Evolutionary conservation across 2,329 filamentous ascomycete species (phyloP).

Genomic region (Clonostachys rosea): DNA sequence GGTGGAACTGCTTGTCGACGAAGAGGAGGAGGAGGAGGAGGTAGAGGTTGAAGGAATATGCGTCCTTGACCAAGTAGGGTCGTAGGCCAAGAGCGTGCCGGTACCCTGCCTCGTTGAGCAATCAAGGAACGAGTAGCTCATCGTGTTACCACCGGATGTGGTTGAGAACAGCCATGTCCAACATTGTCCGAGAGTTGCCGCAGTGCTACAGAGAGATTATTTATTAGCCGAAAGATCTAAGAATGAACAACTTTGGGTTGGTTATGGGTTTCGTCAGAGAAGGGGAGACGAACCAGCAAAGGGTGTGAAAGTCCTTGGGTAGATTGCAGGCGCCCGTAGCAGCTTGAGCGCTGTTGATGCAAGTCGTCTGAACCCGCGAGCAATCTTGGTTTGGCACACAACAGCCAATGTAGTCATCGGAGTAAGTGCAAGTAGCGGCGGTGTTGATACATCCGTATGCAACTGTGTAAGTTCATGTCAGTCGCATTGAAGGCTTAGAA

Average conservation of each 20-base stretch:
- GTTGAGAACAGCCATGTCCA: constrained; percentile 20
- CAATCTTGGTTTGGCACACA: constrained; percentile 19
- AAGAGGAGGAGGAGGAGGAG: constrained; percentile 1
- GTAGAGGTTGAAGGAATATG: constrained; percentile 6
- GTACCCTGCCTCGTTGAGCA: constrained; percentile 15
- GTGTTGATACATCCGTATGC: constrained; percentile 18
- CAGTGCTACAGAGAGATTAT: constrained; percentile 5
- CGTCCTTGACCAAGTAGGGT: constrained; percentile 14
- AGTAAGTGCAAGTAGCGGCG: constrained; percentile 16
- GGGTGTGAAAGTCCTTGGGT: constrained; percentile 20
- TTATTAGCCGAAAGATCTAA: constrained; percentile 2
- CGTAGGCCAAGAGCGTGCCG: constrained; percentile 19
- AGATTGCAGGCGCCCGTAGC: constrained; percentile 14
- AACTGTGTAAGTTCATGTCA: constrained; percentile 7
- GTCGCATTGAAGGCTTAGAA: not conserved
- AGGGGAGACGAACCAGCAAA: constrained; percentile 22
- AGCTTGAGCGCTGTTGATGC: constrained; percentile 19
- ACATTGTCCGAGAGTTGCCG: constrained; percentile 10
- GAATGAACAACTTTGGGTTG: not conserved
- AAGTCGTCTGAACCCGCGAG: constrained; percentile 20
- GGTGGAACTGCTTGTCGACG: not conserved
- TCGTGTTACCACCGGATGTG: constrained; percentile 5
- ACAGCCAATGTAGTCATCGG: constrained; percentile 20
- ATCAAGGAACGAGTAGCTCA: constrained; percentile 15
- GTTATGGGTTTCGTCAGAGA: not conserved